Conservation (phyloP, 2,329 filamentous ascomycete genomes). For the Colletotrichum spinosum region DNA sequence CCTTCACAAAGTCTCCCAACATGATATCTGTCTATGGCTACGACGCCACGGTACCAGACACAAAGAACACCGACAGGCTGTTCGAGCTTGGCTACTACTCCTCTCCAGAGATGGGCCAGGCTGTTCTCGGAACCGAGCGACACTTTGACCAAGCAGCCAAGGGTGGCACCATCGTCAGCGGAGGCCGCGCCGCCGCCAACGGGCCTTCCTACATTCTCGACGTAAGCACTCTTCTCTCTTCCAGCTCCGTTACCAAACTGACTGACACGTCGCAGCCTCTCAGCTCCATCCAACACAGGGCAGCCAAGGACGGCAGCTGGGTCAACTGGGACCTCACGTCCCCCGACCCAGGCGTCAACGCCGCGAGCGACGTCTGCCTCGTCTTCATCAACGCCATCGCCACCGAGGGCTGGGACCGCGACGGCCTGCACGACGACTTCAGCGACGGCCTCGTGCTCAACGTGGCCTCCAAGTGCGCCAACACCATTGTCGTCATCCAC, state of each 20-base stretch:
- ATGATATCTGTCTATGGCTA: slow-evolving; percentile 71
- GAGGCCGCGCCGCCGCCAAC: slow-evolving; percentile 63
- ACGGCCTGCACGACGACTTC: slow-evolving; percentile 73
- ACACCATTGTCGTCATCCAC: slow-evolving; percentile 74
- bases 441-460: slow-evolving; percentile 67
- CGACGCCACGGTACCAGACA: slow-evolving; percentile 67
- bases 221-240: slow-evolving; percentile 46
- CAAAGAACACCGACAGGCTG: slow-evolving; percentile 58
- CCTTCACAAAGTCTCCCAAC: slow-evolving; percentile 66
- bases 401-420: slow-evolving; percentile 76
- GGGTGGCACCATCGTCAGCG: slow-evolving; percentile 64
- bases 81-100: slow-evolving; percentile 62
- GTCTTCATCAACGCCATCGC: slow-evolving; percentile 76
- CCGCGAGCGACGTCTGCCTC: slow-evolving; percentile 71
- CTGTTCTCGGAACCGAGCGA: slow-evolving; percentile 53
- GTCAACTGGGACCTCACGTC: slow-evolving; percentile 70
- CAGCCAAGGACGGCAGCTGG: slow-evolving; percentile 64
- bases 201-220: slow-evolving; percentile 62
- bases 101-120: slow-evolving; percentile 58
- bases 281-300: slow-evolving; percentile 67
- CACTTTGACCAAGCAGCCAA: slow-evolving; percentile 62
- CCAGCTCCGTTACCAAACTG: background rate
- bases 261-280: slow-evolving; percentile 57
- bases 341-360: slow-evolving; percentile 59
- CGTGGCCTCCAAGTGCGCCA: slow-evolving; percentile 69